These are phyloP conservation scores for Teunomyces barrocoloradensis DNA, from an alignment of 805 yeast genomes.

Conservation along the genomic window DNA sequence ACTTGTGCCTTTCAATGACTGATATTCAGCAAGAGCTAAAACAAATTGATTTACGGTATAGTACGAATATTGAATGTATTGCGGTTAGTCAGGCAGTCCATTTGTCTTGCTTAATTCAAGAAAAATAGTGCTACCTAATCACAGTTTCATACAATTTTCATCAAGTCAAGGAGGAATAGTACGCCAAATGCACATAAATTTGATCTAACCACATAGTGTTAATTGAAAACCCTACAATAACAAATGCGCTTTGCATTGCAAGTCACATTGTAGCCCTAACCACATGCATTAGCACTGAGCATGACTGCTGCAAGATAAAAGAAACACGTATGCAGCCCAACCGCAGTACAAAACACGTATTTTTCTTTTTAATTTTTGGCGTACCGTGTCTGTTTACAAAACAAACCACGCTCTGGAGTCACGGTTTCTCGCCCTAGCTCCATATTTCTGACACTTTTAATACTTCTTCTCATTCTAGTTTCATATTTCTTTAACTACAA, in stretches of 20 bases:
- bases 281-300: neutral
- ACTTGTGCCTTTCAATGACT: too few relatives aligned
- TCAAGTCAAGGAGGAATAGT: too few relatives aligned
- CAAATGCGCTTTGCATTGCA: neutral
- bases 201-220: too few relatives aligned
- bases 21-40: too few relatives aligned
- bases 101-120: too few relatives aligned
- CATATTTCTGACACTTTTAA: neutral
- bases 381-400: conserved; percentile 4
- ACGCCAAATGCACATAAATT: too few relatives aligned
- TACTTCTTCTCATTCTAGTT: neutral
- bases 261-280: neutral
- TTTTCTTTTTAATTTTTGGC: neutral
- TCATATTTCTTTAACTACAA: neutral
- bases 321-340: neutral
- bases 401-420: conserved; percentile 3
- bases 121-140: too few relatives aligned
- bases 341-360: conserved; percentile 2
- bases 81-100: too few relatives aligned
- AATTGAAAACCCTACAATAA: too few relatives aligned
- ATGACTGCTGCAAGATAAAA: neutral
- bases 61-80: too few relatives aligned
- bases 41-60: too few relatives aligned
- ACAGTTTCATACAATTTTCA: too few relatives aligned
- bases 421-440: neutral